Evolutionary conservation across 345 rosid genomes (phyloP).

Genomic region (Syzygium grande): DNA sequence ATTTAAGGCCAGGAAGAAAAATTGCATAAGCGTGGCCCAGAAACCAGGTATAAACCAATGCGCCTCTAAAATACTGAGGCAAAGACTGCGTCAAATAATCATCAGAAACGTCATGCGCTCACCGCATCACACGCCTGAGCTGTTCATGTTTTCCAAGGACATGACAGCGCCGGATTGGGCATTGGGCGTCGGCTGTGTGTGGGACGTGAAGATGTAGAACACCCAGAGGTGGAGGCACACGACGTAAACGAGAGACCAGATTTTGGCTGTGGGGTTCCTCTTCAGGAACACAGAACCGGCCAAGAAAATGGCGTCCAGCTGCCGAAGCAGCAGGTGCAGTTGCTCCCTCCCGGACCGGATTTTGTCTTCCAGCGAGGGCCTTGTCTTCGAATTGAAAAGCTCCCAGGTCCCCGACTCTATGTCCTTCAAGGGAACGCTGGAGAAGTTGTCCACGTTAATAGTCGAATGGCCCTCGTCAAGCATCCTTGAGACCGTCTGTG

Average conservation of each 20-base stretch:
- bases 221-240: conserved; percentile 92
- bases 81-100: not conserved
- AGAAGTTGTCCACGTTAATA: conserved; percentile 9
- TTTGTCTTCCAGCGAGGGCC: conserved; percentile 51
- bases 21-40: conserved; percentile 7
- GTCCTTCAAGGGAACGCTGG: conserved; percentile 33
- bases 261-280: conserved; percentile 66
- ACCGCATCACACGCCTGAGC: conserved; percentile 12
- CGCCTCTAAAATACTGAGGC: conserved; percentile 11
- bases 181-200: conserved; percentile 33
- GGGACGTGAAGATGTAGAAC: conserved; percentile 57
- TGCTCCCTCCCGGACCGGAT: conserved; percentile 63
- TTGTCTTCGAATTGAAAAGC: conserved; percentile 36
- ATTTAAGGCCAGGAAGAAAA: not conserved
- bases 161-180: conserved; percentile 52
- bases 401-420: conserved; percentile 65
- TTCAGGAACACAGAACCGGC: conserved; percentile 69
- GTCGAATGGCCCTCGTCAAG: conserved; percentile 55
- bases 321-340: conserved; percentile 57
- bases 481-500: conserved; percentile 69
- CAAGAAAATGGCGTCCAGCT: conserved; percentile 59
- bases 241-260: conserved; percentile 63
- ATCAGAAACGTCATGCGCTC: not conserved
- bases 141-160: conserved; percentile 69
- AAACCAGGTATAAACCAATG: not conserved